phyloP scores from a whole-genome alignment of 2,329 filamentous ascomycete species.

The Alternaria conjuncta region DNA sequence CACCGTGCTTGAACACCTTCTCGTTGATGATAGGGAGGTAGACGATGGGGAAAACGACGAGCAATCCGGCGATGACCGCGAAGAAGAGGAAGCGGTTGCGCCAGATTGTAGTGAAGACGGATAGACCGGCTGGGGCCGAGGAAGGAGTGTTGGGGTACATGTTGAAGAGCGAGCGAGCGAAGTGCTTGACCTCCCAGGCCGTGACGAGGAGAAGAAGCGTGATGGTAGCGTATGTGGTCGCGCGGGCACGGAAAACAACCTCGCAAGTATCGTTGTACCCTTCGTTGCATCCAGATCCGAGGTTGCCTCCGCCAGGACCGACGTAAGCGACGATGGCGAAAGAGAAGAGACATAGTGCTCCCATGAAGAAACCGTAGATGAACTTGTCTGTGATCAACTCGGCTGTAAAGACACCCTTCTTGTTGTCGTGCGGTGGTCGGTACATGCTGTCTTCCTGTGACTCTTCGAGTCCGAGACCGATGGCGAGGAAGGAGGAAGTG shows the following conservation, averaged over 20 bases:
- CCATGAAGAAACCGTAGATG: conserved; percentile 57
- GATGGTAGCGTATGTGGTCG: conserved; percentile 54
- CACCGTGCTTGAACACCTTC: conserved; percentile 54
- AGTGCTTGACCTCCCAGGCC: conserved; percentile 58
- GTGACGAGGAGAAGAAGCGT: conserved; percentile 54
- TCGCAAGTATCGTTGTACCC: conserved; percentile 51
- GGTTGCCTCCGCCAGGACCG: conserved; percentile 51
- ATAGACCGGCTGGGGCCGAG: conserved; percentile 31
- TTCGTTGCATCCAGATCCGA: conserved; percentile 55
- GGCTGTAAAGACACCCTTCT: conserved; percentile 53
- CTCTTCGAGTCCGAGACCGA: conserved; percentile 56
- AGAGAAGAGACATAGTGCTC: conserved; percentile 52
- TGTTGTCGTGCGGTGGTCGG: conserved; percentile 53
- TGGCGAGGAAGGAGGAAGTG: conserved; percentile 56
- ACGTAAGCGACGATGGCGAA: conserved; percentile 54
- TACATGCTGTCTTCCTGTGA: conserved; percentile 55
- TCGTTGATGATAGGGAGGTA: conserved; percentile 55
- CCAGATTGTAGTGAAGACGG: conserved; percentile 49
- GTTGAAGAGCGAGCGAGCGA: conserved; percentile 54
- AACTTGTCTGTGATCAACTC: conserved; percentile 57
- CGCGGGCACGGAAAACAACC: conserved; percentile 53
- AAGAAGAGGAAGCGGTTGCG: conserved; percentile 55
- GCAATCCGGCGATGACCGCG: conserved; percentile 50
- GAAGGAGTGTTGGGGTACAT: conserved; percentile 48
- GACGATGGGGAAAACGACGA: conserved; percentile 53